These are phyloP conservation scores for Neocatenulostroma microsporum DNA, from an alignment of 2,329 filamentous ascomycete genomes.

Conservation along the genomic window DNA sequence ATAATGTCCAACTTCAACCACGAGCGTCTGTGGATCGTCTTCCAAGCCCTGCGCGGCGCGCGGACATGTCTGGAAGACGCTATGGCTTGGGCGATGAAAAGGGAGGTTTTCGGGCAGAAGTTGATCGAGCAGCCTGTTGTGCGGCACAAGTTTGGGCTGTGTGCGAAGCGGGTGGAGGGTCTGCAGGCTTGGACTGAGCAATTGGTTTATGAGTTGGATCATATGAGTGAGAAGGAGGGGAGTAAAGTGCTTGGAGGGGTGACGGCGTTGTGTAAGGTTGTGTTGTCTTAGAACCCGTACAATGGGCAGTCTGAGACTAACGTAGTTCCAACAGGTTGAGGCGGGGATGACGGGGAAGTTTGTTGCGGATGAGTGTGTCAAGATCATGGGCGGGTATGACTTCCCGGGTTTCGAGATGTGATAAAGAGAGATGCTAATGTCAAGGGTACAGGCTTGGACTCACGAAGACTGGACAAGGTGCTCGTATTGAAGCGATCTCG, in stretches of 20 bases:
- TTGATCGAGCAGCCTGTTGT: conserved; percentile 69
- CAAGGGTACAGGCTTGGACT: too few relatives aligned
- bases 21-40: conserved; percentile 60
- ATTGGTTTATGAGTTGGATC: conserved; percentile 60
- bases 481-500: too few relatives aligned
- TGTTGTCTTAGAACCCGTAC: too few relatives aligned
- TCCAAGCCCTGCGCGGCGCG: conserved; percentile 55
- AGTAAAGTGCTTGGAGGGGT: conserved; percentile 61
- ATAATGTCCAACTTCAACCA: conserved; percentile 60
- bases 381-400: conserved; percentile 46
- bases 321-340: too few relatives aligned
- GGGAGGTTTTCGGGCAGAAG: conserved; percentile 59
- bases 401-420: too few relatives aligned
- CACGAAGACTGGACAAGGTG: too few relatives aligned
- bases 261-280: conserved; percentile 62
- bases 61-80: conserved; percentile 35
- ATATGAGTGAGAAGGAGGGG: conserved; percentile 52
- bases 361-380: conserved; percentile 54
- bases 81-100: conserved; percentile 55
- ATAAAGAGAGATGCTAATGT: too few relatives aligned
- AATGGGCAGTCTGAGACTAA: too few relatives aligned
- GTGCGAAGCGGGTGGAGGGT: conserved; percentile 9
- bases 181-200: conserved; percentile 46
- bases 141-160: conserved; percentile 27
- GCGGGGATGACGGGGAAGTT: conserved; percentile 64